Conservation (phyloP, 179 eudicot species). For the Pouteria campechiana region DNA sequence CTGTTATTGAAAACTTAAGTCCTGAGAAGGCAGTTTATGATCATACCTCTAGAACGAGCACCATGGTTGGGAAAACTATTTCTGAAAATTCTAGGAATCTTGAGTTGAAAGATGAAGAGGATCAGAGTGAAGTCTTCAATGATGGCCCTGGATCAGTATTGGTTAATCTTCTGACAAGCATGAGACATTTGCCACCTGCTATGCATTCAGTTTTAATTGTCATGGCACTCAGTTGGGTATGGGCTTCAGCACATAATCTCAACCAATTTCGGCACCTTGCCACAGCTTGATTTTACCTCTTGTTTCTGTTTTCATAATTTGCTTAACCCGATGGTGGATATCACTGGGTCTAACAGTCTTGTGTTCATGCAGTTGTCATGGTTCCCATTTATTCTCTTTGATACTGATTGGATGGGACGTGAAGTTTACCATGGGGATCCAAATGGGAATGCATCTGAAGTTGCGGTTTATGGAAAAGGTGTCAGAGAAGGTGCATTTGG, state of each 20-base stretch:
- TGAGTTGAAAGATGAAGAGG: slow-evolving; percentile 24
- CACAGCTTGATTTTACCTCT: not conserved
- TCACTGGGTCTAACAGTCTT: slow-evolving; percentile 1
- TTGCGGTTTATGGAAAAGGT: slow-evolving; percentile 63
- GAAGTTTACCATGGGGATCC: slow-evolving; percentile 92
- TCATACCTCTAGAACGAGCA: too few species aligned
- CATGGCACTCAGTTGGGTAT: slow-evolving; percentile 93
- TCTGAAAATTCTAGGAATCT: slow-evolving; percentile 7
- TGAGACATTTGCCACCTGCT: slow-evolving; percentile 79
- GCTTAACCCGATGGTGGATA: too few species aligned
- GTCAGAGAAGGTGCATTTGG: slow-evolving; percentile 99
- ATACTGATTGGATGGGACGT: slow-evolving; percentile 99
- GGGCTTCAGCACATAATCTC: slow-evolving; percentile 4
- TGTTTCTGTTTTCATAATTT: not conserved
- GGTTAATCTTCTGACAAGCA: slow-evolving; percentile 84
- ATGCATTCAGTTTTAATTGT: slow-evolving; percentile 90
- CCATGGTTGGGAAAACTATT: too few species aligned
- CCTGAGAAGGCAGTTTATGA: too few species aligned
- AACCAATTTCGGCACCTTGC: not conserved
- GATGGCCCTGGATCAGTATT: slow-evolving; percentile 80
- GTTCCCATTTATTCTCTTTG: slow-evolving; percentile 96
- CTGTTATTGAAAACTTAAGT: too few species aligned
- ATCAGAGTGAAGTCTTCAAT: slow-evolving; percentile 27
- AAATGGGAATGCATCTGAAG: slow-evolving; percentile 39
- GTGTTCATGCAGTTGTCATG: slow-evolving; percentile 63